Evolutionary conservation across 2,329 filamentous ascomycete genomes (phyloP), one percentile per base, ranked within the genome.

Genomic region (Paramyrothecium roridum): DNA sequence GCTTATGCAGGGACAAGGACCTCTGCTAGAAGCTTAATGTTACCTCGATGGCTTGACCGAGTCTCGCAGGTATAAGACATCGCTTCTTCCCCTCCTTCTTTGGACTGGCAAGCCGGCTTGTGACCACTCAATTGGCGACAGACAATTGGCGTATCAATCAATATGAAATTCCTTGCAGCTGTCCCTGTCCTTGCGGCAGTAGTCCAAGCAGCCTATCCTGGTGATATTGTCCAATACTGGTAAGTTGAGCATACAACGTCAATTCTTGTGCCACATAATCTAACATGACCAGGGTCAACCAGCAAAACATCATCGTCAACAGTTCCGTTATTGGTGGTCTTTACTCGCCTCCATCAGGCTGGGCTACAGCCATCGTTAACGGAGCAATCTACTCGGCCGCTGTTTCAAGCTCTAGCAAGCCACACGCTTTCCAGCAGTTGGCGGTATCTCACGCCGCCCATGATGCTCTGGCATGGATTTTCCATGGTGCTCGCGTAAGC

Each of bases 401-500:
- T 3, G 12, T 37, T 8, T 20, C 23, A 16, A 37, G 23, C n/a
- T 17, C 23, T 13, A 8, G 51, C 26, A 30, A 55, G 37, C 19
- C 50, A 17, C 52, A 37, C 12, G 46, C 20, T 10, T 52, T 55
- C 43, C 57, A 59, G 52, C 57, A 59, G 48, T 50, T 57, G 13
- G 57, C 57, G 37, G 53, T 59, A 11, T 59, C 57, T 2, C 55
- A 57, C 40, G 57, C 57, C 8, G 57, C 57, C 8, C 57, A 59
- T 33, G 55, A 57, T 47, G 46, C 55, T 3, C 45, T 59, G 30
- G 37, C 46, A 8, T 57, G 57, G 55, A 52, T 48, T 23, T 59
- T 57, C 53, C 54, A 59, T 17, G 55, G 57, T 20, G 52, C 48
- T 2, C 50, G 55, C 11, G 22, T 54, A 17, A 52, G 47, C 26